Conservation (phyloP, 495 filamentous ascomycete species). For the Aspergillus diversus region DNA sequence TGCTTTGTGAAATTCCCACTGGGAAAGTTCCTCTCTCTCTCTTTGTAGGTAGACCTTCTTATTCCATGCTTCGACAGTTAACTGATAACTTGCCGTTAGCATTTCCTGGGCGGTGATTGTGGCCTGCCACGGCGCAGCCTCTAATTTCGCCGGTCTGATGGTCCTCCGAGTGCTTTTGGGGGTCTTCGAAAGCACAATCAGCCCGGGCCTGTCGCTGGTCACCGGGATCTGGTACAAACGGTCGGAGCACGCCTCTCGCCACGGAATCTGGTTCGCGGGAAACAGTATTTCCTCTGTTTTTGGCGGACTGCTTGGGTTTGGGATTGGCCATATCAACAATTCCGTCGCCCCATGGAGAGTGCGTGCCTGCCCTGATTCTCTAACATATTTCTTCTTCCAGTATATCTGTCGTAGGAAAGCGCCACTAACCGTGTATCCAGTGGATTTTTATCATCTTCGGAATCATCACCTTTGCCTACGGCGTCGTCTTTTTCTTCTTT, state of each 20-base stretch:
- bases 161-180: constrained; percentile 45
- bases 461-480: constrained; percentile 14
- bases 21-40: constrained; percentile 21
- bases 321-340: constrained; percentile 52
- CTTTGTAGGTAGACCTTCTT: constrained; percentile 3
- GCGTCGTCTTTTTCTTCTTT: constrained; percentile 11
- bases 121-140: constrained; percentile 54
- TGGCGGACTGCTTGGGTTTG: constrained; percentile 56
- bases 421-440: not conserved
- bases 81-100: no score
- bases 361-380: not conserved
- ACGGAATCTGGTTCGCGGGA: constrained; percentile 34
- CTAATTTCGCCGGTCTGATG: constrained; percentile 52
- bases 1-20: constrained; percentile 23
- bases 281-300: constrained; percentile 44
- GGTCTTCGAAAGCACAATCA: constrained; percentile 21
- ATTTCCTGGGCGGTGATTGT: constrained; percentile 51
- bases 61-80: no score
- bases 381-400: not conserved
- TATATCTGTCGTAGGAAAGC: no score
- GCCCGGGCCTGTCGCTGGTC: constrained; percentile 21
- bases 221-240: constrained; percentile 23
- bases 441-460: constrained; percentile 24
- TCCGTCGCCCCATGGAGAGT: constrained; percentile 22
- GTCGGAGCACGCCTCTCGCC: constrained; percentile 22